Evolutionary conservation across 352 stramenopile species (phyloP), one percentile per base, ranked within the genome.

Genomic region (Phytophthora cactorum): DNA sequence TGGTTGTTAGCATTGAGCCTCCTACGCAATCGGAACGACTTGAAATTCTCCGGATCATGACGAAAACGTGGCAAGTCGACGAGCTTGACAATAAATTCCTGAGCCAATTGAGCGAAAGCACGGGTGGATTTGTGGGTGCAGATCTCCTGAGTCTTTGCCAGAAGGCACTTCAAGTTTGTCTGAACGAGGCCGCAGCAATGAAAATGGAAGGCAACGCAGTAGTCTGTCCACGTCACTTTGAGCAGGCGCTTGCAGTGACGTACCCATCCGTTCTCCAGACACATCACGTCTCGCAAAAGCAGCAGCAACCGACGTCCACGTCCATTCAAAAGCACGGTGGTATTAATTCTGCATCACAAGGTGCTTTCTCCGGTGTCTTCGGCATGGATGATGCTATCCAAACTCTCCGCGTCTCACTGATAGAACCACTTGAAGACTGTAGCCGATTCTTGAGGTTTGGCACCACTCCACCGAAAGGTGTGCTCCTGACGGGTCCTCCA

Each of bases 401-500:
- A 65, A 93, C 97, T 69, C 82, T 99, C 39, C 85, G 91, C 5
- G 96, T 99, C 46, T 98, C 98, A 47, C 86, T 99, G 58, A 78
- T 99, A 32, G 98, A 98, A 74, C 98, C 98, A 15, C 90, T 99
- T 46, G 85, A 98, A 69, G 93, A 99, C 65, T 93, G 93, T 47
- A 90, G 90, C 25, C 84, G 98, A 9, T 99, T 99, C 70, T 87
- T 98, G 29, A 86, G 91, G 60, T 99, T 99, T 65, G 97, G 97
- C 22, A 99, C 99, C 39, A 85, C 96, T 61, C 93, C 97, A 29
- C 98, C 97, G 4, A 92, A 97, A 68, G 98, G 98, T 44, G 96
- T 99, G n/a, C 78, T 99, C 9, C 96, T 99, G 41, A 99, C 99
- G 17, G 98, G 98, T 15, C 97, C 97, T 12, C 97, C 98, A 11